Evolutionary conservation across 305 asterid species (phyloP).

Genomic region (Striga hermonthica): DNA sequence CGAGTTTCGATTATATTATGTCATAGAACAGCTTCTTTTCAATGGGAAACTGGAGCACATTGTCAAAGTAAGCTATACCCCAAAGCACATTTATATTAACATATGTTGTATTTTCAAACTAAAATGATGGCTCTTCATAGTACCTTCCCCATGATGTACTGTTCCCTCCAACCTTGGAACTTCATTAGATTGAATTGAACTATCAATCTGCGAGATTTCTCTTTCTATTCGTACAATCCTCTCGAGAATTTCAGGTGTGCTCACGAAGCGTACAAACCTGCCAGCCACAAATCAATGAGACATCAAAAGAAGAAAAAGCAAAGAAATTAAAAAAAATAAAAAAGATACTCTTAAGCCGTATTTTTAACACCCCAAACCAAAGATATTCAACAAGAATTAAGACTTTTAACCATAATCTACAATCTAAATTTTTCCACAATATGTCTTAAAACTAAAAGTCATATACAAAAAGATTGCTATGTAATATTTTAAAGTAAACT

Average conservation of each 20-base stretch:
- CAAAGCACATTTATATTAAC: background rate
- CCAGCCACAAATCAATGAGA: slow-evolving; percentile 29
- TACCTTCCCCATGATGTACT: slow-evolving; percentile 52
- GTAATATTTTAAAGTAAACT: no score
- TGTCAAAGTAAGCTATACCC: background rate
- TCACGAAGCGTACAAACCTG: slow-evolving; percentile 81
- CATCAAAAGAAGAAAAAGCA: background rate
- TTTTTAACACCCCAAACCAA: background rate
- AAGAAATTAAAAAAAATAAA: slow-evolving; percentile 13
- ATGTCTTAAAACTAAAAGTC: no score
- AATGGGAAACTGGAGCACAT: background rate
- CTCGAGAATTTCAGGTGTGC: slow-evolving; percentile 87
- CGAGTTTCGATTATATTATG: no score
- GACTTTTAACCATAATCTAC: slow-evolving; percentile 15
- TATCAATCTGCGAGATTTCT: slow-evolving; percentile 76
- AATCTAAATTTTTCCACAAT: background rate
- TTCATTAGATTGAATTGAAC: slow-evolving; percentile 56
- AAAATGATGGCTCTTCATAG: slow-evolving; percentile 8
- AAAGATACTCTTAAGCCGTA: background rate
- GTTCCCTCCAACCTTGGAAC: slow-evolving; percentile 35
- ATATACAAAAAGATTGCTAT: no score
- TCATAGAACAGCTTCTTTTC: no score
- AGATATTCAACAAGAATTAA: background rate
- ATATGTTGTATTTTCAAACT: background rate
- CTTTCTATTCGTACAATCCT: slow-evolving; percentile 59